Evolutionary conservation across 257 asterid genomes (phyloP), one percentile per base, ranked within the genome.

Genomic region (Nicotiana benthamiana): DNA sequence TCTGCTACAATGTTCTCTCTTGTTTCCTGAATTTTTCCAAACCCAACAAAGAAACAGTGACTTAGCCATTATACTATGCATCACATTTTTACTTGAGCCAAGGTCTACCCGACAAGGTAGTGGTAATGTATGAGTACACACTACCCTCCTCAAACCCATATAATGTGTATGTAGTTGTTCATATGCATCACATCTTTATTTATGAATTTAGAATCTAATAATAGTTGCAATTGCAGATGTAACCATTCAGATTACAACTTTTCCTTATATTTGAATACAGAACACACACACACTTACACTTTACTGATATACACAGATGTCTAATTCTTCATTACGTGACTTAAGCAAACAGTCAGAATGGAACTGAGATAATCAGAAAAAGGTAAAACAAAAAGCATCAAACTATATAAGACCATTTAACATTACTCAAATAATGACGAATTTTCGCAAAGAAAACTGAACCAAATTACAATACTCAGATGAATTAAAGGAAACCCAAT

Each of bases 1-100:
- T 89, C 90, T 3, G 9, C n/a, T 67, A 90, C 4, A 56, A 90
- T 87, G 86, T 61, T 86, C 85, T 80, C 93, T 53, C 83, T 84
- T 9, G 89, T 1, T 40, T 83, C 85, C 98, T 94, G 92, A 78
- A 63, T 59, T 30, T 28, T 77, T 26, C 59, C 61, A 65, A n/a
- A 77, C 13, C 17, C 53, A 54, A 40, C 13, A 62, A n/a, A 30
- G 20, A 65, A 4, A 8, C 17, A 2, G 2, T 70, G 46, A 11
- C n/a, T 66, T 32, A 67, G 18, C 24, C 13, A 76, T 16, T 10
- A 70, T n/a, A 18, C n/a, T n/a, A 57, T 20, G 63, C 12, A n/a
- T 57, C 27, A 18, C 4, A 32, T n/a, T 7, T 6, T n/a, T n/a
- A 2, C n/a, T 8, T 57, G 7, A 34, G 40, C 40, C 40, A 8